phyloP scores from a whole-genome alignment of 2,329 filamentous ascomycete species.

The Trichoderma hamatum region DNA sequence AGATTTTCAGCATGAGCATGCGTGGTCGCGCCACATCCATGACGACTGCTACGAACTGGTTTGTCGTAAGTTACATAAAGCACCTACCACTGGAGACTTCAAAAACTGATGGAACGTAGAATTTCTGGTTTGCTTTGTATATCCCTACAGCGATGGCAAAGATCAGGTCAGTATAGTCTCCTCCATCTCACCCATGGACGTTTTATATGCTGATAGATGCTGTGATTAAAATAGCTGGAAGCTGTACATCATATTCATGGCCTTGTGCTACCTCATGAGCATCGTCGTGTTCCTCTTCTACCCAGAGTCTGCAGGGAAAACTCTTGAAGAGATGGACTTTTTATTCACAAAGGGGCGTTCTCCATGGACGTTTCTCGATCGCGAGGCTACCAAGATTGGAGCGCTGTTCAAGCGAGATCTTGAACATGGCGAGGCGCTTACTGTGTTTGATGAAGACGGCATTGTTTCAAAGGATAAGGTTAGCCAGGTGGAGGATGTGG shows the following conservation, averaged over 20 bases:
- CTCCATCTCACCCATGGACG: not conserved
- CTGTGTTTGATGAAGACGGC: constrained; percentile 22
- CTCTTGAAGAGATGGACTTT: constrained; percentile 27
- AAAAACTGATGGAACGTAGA: not conserved
- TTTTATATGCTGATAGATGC: not conserved
- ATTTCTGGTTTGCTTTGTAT: constrained; percentile 28
- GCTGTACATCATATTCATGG: constrained; percentile 29
- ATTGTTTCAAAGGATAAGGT: constrained; percentile 21
- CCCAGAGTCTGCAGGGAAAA: constrained; percentile 26
- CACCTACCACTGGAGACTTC: accelerated
- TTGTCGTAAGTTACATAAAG: constrained; percentile 13
- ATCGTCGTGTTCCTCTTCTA: constrained; percentile 28
- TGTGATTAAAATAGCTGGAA: constrained; percentile 7
- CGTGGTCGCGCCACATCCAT: constrained; percentile 27
- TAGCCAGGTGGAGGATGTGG: constrained; percentile 10
- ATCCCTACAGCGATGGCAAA: constrained; percentile 28
- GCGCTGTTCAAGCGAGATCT: constrained; percentile 20
- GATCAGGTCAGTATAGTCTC: constrained; percentile 16
- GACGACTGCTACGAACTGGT: constrained; percentile 29
- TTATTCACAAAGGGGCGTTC: constrained; percentile 21
- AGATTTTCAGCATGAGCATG: constrained; percentile 48
- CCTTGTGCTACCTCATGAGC: constrained; percentile 26
- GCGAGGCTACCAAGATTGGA: constrained; percentile 22
- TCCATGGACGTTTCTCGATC: constrained; percentile 14
- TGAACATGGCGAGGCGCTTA: constrained; percentile 22